Percentiles rank a stretch among this genome's conserved stretches.
Evolutionary conservation across 2,329 filamentous ascomycete genomes (phyloP).

Genomic region (Fusarium longipes): DNA sequence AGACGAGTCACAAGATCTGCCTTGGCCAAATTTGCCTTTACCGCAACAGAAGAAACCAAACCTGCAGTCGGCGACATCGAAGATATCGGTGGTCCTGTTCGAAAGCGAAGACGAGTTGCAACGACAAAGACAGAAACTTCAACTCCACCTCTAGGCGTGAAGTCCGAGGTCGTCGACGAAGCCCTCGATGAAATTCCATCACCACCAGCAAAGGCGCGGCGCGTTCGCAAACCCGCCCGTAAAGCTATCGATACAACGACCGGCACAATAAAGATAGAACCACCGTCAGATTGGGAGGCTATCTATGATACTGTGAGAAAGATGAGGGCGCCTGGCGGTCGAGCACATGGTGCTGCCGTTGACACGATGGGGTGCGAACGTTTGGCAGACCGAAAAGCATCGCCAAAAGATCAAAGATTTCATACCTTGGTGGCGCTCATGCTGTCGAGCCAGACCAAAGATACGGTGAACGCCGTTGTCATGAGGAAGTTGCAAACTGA

Average conservation of each 20-base stretch:
- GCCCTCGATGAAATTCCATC: conserved; percentile 40
- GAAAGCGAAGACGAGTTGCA: conserved; percentile 48
- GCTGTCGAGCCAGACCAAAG: conserved; percentile 93
- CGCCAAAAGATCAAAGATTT: conserved; percentile 73
- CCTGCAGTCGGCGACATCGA: conserved; percentile 63
- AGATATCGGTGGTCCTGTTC: conserved; percentile 57
- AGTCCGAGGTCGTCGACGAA: conserved; percentile 54
- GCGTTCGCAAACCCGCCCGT: conserved; percentile 61
- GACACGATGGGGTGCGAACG: conserved; percentile 97
- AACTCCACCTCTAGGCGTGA: conserved; percentile 47
- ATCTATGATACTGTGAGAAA: conserved; percentile 81
- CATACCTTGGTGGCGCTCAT: conserved; percentile 90
- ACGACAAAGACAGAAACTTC: conserved; percentile 22
- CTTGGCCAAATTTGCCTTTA: conserved; percentile 60
- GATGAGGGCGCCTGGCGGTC: conserved; percentile 73
- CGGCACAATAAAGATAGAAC: conserved; percentile 56
- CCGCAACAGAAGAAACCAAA: conserved; percentile 42
- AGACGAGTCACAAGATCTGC: conserved; percentile 62
- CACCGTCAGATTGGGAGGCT: conserved; percentile 84
- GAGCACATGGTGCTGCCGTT: conserved; percentile 80
- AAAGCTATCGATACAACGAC: conserved; percentile 56
- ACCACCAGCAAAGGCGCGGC: conserved; percentile 45
- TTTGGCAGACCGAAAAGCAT: conserved; percentile 67
- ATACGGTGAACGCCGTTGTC: conserved; percentile 86
- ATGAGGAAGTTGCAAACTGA: conserved; percentile 83